Evolutionary conservation across 2,329 filamentous ascomycete genomes (phyloP).

Genomic region (Tolypocladium pustulatum): DNA sequence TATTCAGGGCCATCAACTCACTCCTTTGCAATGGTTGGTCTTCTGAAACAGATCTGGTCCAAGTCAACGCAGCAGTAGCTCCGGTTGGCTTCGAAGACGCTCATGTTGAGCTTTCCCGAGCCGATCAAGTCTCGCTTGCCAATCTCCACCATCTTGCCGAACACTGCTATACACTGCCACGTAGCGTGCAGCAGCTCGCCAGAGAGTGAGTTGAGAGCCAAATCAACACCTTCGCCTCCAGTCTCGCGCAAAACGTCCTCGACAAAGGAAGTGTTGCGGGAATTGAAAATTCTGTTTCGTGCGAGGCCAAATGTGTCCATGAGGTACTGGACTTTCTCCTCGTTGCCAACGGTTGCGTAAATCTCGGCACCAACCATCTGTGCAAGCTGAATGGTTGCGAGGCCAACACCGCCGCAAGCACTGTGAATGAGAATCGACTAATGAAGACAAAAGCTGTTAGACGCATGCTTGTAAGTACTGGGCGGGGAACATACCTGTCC

Average conservation of each 20-base stretch:
- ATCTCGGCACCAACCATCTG: background rate
- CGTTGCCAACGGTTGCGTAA: background rate
- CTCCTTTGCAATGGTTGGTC: background rate
- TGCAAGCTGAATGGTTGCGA: background rate
- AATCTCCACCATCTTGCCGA: conserved; percentile 4
- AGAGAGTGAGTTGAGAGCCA: background rate
- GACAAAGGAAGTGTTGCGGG: background rate
- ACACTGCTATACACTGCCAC: background rate
- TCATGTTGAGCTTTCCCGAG: background rate
- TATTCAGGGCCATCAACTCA: background rate
- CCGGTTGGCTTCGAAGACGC: background rate
- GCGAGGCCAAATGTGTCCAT: background rate
- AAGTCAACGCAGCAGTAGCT: background rate
- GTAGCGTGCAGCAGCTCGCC: background rate
- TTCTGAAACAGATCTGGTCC: background rate
- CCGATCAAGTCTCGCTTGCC: conserved; percentile 9
- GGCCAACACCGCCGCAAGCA: background rate
- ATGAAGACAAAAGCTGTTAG: background rate
- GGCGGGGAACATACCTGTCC: background rate
- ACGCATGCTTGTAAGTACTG: no score
- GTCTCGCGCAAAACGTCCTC: background rate
- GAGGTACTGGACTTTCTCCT: background rate
- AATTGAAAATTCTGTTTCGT: background rate
- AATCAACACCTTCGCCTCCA: background rate
- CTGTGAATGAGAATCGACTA: background rate